Percentiles rank a stretch among this genome's conserved stretches.
Evolutionary conservation across 495 filamentous ascomycete genomes (phyloP).

Genomic region (Aspergillus avenaceus): DNA sequence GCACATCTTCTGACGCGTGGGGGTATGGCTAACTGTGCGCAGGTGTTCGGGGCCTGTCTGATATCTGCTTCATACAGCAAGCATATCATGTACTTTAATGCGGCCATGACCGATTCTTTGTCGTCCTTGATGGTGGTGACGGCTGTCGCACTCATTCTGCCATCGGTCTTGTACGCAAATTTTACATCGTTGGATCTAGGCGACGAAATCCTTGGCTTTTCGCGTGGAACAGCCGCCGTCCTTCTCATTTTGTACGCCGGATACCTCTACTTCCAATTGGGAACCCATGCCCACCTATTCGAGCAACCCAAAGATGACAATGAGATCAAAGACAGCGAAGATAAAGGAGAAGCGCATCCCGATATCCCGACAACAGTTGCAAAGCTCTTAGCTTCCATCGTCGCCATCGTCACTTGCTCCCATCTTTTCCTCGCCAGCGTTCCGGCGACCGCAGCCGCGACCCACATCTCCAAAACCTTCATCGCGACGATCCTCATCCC

Average conservation of each 20-base stretch:
- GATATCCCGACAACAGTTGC: constrained; percentile 14
- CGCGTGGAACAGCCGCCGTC: constrained; percentile 33
- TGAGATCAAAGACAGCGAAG: constrained; percentile 9
- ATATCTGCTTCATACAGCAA: constrained; percentile 18
- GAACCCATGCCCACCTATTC: constrained; percentile 23
- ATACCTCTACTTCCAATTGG: constrained; percentile 57
- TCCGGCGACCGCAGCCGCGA: constrained; percentile 3
- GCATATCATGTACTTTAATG: constrained; percentile 16
- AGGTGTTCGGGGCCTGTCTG: constrained; percentile 22
- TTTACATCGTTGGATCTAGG: constrained; percentile 30
- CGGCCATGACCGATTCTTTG: constrained; percentile 15
- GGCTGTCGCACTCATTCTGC: constrained; percentile 19
- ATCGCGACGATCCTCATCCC: constrained; percentile 25
- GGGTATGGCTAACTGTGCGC: too few species aligned
- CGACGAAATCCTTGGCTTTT: constrained; percentile 39
- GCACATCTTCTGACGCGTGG: background rate
- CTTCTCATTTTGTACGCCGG: constrained; percentile 65
- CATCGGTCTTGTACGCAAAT: constrained; percentile 22
- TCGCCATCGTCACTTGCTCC: constrained; percentile 21
- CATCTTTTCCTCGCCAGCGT: constrained; percentile 20
- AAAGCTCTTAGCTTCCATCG: constrained; percentile 2
- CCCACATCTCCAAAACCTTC: constrained; percentile 12
- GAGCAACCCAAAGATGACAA: background rate
- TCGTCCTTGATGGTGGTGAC: constrained; percentile 26
- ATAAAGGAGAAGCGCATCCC: constrained; percentile 9